phyloP scores from a whole-genome alignment of 2,329 filamentous ascomycete species.

The Fusarium poae region DNA sequence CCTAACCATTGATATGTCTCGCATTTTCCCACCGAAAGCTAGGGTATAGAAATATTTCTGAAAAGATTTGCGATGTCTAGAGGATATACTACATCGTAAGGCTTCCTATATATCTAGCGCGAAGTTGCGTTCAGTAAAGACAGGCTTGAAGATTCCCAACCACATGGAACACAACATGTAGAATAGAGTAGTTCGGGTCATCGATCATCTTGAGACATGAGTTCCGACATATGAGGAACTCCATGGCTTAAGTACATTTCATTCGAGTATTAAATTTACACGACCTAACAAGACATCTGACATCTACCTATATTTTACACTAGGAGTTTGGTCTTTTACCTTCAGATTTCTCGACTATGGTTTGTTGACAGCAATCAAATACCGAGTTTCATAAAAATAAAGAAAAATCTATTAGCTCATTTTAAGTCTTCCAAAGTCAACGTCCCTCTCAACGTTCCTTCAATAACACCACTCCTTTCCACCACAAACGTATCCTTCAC shows the following conservation, averaged over 20 bases:
- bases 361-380: neutral
- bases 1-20: neutral
- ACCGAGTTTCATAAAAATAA: constrained; percentile 14
- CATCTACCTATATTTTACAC: neutral
- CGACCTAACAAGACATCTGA: neutral
- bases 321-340: too few species aligned
- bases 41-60: neutral
- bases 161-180: neutral
- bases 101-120: neutral
- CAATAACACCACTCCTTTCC: constrained; percentile 30
- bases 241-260: neutral
- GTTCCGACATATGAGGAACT: neutral
- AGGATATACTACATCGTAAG: neutral
- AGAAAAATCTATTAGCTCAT: constrained; percentile 48
- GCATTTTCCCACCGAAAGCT: neutral
- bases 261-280: neutral
- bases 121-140: neutral
- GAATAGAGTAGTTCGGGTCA: too few species aligned
- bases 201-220: neutral
- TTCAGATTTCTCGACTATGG: neutral
- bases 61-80: neutral
- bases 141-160: neutral
- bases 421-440: constrained; percentile 42
- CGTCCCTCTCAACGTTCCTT: constrained; percentile 16
- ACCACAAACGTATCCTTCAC: constrained; percentile 7